Evolutionary conservation across 371 early-diverging fungal species (phyloP), one percentile per base, ranked within the genome.

Genomic region (Fennellomyces sp.): DNA sequence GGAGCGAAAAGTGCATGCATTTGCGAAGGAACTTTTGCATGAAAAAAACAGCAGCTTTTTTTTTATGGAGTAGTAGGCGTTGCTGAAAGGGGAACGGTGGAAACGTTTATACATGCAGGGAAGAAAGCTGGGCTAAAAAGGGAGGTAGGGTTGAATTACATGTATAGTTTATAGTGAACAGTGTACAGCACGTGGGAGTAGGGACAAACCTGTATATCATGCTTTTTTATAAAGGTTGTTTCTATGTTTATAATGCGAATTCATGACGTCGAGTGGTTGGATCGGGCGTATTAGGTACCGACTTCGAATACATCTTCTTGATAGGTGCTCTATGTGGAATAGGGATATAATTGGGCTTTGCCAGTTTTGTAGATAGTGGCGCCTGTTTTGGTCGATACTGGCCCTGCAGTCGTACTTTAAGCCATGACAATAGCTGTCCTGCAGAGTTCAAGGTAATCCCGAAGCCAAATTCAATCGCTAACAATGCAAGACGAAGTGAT

Each of bases 251-350:
- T 8, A 33, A 33, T 33, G 35, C 6, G 38, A 55, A 45, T 26
- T 19, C 47, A 13, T 19, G 49, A 36, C 28, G 55, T 26, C 26
- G 25, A 35, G 48, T n/a, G n/a, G n/a, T 39, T 12, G 55, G 15
- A 23, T 56, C 58, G 31, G 63, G 63, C 8, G 63, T 63, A 19
- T 17, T 58, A 6, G 63, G 63, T 17, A 63, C 63, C 15, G 63
- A 63, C 15, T 36, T 28, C 25, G 63, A 63, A 30, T 63, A 63
- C 2, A 23, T 61, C 4, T 36, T 45, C 26, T 61, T 61, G 33
- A 61, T 31, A 26, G 61, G 48, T 48, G 63, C 55, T 52, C 50
- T 51, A 41, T 36, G 51, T 7, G 63, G 30, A 15, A 39, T 26
- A 50, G 11, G 13, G 38, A 63, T 39, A 33, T 33, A 30, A 42